phyloP scores from a whole-genome alignment of 495 filamentous ascomycete genomes.

The Trichocladium antarcticum region DNA sequence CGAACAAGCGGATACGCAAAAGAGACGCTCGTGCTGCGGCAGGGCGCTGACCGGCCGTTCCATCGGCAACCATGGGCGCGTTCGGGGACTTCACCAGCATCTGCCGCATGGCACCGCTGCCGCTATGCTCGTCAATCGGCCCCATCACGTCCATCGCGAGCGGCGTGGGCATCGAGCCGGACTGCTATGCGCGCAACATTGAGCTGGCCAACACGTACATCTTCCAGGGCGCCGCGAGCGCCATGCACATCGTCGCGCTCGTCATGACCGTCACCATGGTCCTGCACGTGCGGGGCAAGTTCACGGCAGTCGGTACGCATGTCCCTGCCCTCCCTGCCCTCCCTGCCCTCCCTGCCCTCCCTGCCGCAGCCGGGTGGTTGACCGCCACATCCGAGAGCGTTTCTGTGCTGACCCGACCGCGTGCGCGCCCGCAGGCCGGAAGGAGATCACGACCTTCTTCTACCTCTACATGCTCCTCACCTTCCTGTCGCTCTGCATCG shows the following conservation, averaged over 20 bases:
- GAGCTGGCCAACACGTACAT: constrained; percentile 97
- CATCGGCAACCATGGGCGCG: constrained; percentile 49
- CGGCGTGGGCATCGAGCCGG: constrained; percentile 67
- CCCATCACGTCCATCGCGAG: constrained; percentile 51
- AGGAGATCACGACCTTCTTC: constrained; percentile 97
- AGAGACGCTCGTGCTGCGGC: background rate
- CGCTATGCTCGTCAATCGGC: constrained; percentile 76
- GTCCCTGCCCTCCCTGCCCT: background rate
- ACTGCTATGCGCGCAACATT: constrained; percentile 90
- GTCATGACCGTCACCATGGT: constrained; percentile 95
- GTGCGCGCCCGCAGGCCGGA: constrained; percentile 55
- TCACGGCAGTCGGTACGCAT: constrained; percentile 92
- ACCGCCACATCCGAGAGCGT: too few species aligned
- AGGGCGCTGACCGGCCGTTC: constrained; percentile 9
- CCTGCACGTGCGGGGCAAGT: constrained; percentile 89
- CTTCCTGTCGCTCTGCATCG: constrained; percentile 77
- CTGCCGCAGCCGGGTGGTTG: background rate
- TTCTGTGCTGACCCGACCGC: background rate
- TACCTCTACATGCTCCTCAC: constrained; percentile 90
- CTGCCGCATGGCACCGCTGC: constrained; percentile 75
- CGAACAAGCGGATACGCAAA: background rate
- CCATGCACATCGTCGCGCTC: constrained; percentile 85
- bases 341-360: too few species aligned
- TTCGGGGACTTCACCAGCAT: constrained; percentile 84
- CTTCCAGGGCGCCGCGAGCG: constrained; percentile 83